Conservation (phyloP, 78 protist species). For the Chrysochromulina tobinii region DNA sequence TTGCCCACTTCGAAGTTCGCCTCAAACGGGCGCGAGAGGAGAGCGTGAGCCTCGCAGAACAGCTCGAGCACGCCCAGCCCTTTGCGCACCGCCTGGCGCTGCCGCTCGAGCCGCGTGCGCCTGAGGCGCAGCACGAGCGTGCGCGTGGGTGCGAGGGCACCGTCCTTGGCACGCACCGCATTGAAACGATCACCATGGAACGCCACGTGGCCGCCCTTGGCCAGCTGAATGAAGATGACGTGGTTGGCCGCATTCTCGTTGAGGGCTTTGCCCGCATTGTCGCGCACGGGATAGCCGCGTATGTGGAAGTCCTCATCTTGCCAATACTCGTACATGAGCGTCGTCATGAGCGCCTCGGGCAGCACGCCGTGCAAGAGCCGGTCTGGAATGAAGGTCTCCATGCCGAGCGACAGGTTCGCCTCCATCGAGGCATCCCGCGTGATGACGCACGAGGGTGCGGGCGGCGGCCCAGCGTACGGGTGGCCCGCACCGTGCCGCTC, state of each 20-base stretch:
- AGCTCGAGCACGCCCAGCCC: background rate
- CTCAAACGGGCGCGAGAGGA: background rate
- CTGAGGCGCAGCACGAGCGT: background rate
- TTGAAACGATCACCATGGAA: background rate
- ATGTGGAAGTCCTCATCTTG: conserved; percentile 2
- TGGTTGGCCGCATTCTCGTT: background rate
- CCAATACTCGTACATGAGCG: background rate
- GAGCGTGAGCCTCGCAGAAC: background rate
- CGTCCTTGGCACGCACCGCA: background rate
- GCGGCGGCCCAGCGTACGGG: background rate
- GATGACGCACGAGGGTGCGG: background rate
- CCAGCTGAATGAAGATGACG: background rate
- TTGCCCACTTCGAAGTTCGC: background rate
- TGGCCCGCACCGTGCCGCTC: conserved; percentile 6
- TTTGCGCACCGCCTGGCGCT: background rate
- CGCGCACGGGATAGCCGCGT: conserved; percentile 17
- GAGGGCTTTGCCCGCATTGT: no score
- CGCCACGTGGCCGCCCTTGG: background rate
- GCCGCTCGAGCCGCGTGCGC: background rate
- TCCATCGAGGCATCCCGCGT: background rate
- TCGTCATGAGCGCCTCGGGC: background rate
- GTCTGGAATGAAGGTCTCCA: background rate
- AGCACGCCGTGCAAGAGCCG: background rate
- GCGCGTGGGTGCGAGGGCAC: background rate
- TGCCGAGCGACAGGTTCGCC: background rate